These are phyloP conservation scores for Lodderomyces margitis DNA, from an alignment of 1,139 yeast species.

Conservation along the genomic window DNA sequence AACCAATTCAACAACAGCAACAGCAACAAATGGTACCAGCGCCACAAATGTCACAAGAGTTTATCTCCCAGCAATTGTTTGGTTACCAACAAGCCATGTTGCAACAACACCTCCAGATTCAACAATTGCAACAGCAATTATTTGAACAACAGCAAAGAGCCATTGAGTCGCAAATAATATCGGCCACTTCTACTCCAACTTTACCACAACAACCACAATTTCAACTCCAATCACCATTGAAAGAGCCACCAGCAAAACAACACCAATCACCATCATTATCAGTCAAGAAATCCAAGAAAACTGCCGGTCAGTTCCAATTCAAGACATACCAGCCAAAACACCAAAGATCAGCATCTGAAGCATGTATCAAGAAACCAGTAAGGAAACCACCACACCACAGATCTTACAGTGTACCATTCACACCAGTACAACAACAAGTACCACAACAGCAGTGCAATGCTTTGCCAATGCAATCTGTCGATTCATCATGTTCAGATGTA, in stretches of 20 bases:
- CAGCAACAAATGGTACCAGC: slow-evolving; percentile 5
- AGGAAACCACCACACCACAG: slow-evolving; percentile 15
- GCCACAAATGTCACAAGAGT: slow-evolving; percentile 9
- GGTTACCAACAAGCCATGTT: slow-evolving; percentile 26
- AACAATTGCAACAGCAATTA: slow-evolving; percentile 25
- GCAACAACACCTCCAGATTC: slow-evolving; percentile 26
- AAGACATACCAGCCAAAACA: slow-evolving; percentile 28
- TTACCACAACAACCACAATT: slow-evolving; percentile 3
- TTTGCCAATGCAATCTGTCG: slow-evolving; percentile 13
- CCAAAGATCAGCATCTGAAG: slow-evolving; percentile 12
- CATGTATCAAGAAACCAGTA: slow-evolving; percentile 22
- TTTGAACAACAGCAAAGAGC: slow-evolving; percentile 13
- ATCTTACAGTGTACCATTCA: slow-evolving; percentile 8
- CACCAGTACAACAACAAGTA: slow-evolving; percentile 7
- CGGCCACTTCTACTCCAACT: slow-evolving; percentile 7
- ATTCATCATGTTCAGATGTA: slow-evolving; percentile 10
- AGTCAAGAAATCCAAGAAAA: slow-evolving; percentile 6
- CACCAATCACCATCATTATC: neutral
- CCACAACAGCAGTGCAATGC: slow-evolving; percentile 1
- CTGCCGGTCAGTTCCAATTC: slow-evolving; percentile 35
- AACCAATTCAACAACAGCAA: slow-evolving; percentile 8
- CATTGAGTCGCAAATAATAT: slow-evolving; percentile 4
- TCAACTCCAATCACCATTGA: slow-evolving; percentile 8
- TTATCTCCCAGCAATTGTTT: slow-evolving; percentile 17
- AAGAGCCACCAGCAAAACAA: slow-evolving; percentile 7